Percentiles rank a stretch among this genome's conserved stretches.
Conservation (phyloP, 2,329 filamentous ascomycete genomes). For the Fragosphaeria purpurea region DNA sequence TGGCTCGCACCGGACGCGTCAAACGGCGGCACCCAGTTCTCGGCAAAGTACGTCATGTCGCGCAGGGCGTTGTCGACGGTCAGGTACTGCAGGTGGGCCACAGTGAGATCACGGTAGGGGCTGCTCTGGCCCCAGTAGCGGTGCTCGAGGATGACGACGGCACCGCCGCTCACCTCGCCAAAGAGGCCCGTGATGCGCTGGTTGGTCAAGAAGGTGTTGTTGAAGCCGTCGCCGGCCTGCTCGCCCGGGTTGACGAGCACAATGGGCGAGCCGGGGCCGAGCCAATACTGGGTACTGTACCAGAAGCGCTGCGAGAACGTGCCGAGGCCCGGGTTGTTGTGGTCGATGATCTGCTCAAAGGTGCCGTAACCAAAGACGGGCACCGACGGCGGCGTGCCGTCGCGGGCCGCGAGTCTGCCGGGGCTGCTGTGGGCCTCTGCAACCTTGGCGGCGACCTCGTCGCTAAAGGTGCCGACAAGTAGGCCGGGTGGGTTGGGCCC, state of each 20-base stretch:
- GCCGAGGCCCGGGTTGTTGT: constrained; percentile 28
- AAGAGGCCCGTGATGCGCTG: constrained; percentile 49
- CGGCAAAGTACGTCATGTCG: constrained; percentile 32
- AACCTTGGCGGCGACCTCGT: constrained; percentile 1
- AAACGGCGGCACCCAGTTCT: constrained; percentile 39
- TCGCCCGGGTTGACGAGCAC: constrained; percentile 31
- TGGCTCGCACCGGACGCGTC: constrained; percentile 31
- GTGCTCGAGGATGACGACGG: constrained; percentile 31
- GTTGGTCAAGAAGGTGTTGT: constrained; percentile 8
- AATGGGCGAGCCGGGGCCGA: constrained; percentile 29
- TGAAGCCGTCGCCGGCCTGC: constrained; percentile 12
- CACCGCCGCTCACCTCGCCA: constrained; percentile 27
- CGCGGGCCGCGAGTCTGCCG: no score
- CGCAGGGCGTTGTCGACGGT: constrained; percentile 31
- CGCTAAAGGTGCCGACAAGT: constrained; percentile 2
- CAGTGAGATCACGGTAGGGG: constrained; percentile 25
- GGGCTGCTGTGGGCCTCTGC: not conserved
- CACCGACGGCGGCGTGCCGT: not conserved
- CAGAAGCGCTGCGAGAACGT: constrained; percentile 33
- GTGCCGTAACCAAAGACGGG: constrained; percentile 11
- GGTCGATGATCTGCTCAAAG: constrained; percentile 33
- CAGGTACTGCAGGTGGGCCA: constrained; percentile 27
- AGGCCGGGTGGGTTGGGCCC: not conserved
- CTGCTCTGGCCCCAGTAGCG: constrained; percentile 32
- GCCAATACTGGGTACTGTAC: constrained; percentile 30